Evolutionary conservation across 2,329 filamentous ascomycete genomes (phyloP).

Genomic region (Talaromyces islandicus): DNA sequence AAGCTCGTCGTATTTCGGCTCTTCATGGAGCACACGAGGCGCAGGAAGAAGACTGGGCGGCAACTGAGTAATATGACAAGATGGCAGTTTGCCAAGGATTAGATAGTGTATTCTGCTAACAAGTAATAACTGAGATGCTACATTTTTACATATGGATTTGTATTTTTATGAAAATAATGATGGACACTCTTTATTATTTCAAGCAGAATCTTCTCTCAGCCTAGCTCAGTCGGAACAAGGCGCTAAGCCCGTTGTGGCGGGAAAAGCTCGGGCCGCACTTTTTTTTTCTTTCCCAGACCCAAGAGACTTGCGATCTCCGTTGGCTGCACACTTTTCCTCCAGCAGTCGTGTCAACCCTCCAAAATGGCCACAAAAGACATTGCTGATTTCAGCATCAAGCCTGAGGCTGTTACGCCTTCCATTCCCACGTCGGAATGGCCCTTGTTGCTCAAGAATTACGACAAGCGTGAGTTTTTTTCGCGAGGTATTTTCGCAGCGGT

Average conservation of each 20-base stretch:
- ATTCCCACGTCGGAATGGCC: conserved; percentile 89
- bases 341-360: conserved; percentile 15
- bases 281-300: conserved; percentile 9
- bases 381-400: conserved; percentile 84
- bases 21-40: conserved; percentile 9
- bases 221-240: neutral
- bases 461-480: conserved; percentile 61
- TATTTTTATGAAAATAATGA: neutral
- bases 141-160: neutral
- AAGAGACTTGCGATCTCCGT: neutral
- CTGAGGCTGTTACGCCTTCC: conserved; percentile 69
- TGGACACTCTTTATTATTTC: too few relatives aligned
- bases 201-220: neutral
- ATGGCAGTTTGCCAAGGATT: neutral
- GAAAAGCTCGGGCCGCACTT: conserved; percentile 12
- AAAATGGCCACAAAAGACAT: conserved; percentile 50
- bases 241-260: conserved; percentile 7
- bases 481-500: neutral
- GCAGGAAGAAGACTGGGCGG: conserved; percentile 9
- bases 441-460: conserved; percentile 91
- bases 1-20: neutral
- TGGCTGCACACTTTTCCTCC: conserved; percentile 15
- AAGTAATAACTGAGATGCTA: neutral
- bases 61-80: neutral
- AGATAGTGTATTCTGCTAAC: neutral